Conservation (phyloP, 176 grass and related monocot species). For the Carex scoparia region DNA sequence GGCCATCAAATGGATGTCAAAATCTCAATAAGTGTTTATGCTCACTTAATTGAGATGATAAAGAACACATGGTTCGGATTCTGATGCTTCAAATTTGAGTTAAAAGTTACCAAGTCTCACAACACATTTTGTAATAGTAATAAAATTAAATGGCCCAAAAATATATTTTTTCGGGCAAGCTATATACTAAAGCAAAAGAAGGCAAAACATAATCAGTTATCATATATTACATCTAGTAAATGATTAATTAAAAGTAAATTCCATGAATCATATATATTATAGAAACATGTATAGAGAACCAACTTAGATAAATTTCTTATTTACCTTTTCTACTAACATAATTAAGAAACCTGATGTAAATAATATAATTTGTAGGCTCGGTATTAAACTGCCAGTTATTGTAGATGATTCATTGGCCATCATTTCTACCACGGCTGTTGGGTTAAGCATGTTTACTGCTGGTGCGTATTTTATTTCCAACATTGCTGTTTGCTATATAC, state of each 20-base stretch:
- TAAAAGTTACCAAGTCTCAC: background rate
- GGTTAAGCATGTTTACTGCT: constrained; percentile 83
- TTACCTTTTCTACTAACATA: background rate
- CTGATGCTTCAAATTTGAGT: background rate
- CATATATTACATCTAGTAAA: background rate
- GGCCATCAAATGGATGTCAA: background rate
- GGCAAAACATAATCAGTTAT: background rate
- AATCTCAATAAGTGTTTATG: background rate
- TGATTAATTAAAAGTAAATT: background rate
- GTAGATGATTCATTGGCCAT: constrained; percentile 47
- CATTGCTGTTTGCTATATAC: background rate
- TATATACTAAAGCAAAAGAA: background rate
- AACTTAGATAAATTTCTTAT: background rate
- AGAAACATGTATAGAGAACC: background rate
- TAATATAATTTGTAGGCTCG: constrained; percentile 27
- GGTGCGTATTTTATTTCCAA: constrained; percentile 28
- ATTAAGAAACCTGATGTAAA: background rate
- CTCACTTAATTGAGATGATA: background rate
- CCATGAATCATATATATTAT: background rate
- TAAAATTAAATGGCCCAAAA: background rate
- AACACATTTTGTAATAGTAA: background rate
- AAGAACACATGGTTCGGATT: background rate
- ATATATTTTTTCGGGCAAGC: background rate
- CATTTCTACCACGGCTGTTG: constrained; percentile 57
- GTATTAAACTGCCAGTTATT: constrained; percentile 67